These are phyloP conservation scores for Phytophthora melonis DNA, from an alignment of 352 stramenopile species.

Conservation along the genomic window DNA sequence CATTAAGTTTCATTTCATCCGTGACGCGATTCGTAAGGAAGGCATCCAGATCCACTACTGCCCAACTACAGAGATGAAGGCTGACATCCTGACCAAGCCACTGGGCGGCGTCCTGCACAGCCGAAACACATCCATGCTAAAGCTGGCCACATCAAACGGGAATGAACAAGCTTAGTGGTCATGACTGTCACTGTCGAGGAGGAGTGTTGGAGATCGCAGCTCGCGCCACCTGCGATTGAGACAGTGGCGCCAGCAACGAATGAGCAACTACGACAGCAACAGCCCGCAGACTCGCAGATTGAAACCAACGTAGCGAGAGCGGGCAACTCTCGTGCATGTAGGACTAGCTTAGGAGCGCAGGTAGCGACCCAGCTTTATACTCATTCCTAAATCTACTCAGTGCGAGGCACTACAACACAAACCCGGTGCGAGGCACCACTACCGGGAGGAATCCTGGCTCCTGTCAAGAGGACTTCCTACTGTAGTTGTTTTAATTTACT, in stretches of 20 bases:
- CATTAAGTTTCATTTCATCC: conserved; percentile 28
- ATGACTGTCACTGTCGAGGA: no score
- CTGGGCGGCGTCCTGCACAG: no score
- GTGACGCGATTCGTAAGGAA: conserved; percentile 1
- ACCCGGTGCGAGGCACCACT: no score
- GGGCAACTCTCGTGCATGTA: background rate
- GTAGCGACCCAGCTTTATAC: background rate
- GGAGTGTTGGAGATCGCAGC: conserved; percentile 1
- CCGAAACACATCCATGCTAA: no score
- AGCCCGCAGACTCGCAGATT: background rate
- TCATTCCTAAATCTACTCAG: conserved; percentile 1
- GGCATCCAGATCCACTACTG: background rate
- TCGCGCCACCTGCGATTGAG: background rate
- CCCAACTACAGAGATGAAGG: background rate
- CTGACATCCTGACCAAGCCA: background rate
- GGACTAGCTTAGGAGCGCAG: background rate
- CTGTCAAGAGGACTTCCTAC: no score
- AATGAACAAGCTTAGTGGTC: no score
- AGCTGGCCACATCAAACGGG: no score
- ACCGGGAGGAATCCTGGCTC: no score
- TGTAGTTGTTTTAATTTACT: no score
- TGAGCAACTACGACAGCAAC: background rate
- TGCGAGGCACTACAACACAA: background rate
- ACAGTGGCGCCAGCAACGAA: background rate
- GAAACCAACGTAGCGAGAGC: background rate